Base-by-base conservation (phyloP, 495 filamentous ascomycete genomes). In the Paragyromitra xinjiangensis region DNA sequence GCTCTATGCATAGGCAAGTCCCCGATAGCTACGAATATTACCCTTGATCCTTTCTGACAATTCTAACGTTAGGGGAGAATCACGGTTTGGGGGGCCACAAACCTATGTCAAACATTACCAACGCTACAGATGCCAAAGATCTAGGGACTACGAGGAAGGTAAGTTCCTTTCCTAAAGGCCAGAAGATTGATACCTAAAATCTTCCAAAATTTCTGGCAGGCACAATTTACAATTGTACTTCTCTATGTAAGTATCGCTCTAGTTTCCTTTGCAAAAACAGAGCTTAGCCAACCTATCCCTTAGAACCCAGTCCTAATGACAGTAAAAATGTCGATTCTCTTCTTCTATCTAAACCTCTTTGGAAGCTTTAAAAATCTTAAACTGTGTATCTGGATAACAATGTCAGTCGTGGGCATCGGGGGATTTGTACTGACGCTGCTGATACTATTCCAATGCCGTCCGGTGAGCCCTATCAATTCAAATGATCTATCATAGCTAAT, bases 281-380 rank as follows among this genome's bases (percentile, higher is more conserved):
- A 83, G 65, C 59, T 68, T 45, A 61, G 16, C 68, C 61, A 44
- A 78, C 67, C 80, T 65, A 80, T 24, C 11, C 9, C 48, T 14
- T 75, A 97, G 93, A 97, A 97, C 82, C 94, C 95, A 8, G 91
- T 93, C 7, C 87, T 97, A 69, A 93, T 93, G 90, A 88, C 89
- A 4, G 90, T 93, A 58, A 97, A 97, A 84, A 94, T 93, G 11
- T 95, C 92, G 9, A 93, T 98, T 72, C 88, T 97, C 56, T 85
- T 95, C 72, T 97, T 97, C 83, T 97, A 94, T 84, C 87, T 96
- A 44, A 90, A 91, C 48, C 85, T 97, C 58, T 91, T 93, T 9
- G 90, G 89, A 77, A 90, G 90, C 40, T 90, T 94, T 58, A 90
- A 91, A 76, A 84, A 92, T 34, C 90, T 94, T 75, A 88, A 89